Evolutionary conservation across 192 early-diverging fungal species (phyloP).

Genomic region (Dimargaris cristalligena): DNA sequence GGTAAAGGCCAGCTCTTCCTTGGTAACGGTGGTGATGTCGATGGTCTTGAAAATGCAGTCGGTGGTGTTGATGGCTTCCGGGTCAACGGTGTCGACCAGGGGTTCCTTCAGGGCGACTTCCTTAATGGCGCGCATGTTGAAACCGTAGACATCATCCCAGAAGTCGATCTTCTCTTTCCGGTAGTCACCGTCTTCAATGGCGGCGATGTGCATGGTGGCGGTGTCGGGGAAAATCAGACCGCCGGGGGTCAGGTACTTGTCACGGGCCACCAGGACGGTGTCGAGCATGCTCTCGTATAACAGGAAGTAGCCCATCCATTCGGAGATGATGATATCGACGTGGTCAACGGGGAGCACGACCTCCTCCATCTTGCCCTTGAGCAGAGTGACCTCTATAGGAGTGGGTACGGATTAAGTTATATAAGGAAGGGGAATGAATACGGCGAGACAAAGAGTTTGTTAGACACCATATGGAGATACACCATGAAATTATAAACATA

Average conservation of each 20-base stretch:
- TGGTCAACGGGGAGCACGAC: slow-evolving; percentile 80
- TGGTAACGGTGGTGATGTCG: slow-evolving; percentile 54
- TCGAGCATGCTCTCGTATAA: slow-evolving; percentile 99
- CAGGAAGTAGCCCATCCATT: slow-evolving; percentile 99
- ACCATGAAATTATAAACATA: too few species aligned
- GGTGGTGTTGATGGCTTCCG: slow-evolving; percentile 66
- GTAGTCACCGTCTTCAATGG: slow-evolving; percentile 91
- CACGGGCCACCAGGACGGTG: slow-evolving; percentile 93
- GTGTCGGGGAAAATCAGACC: slow-evolving; percentile 85
- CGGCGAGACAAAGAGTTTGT: too few species aligned
- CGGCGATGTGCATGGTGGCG: slow-evolving; percentile 71
- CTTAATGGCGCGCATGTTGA: slow-evolving; percentile 94
- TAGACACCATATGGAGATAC: too few species aligned
- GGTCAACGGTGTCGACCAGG: slow-evolving; percentile 87
- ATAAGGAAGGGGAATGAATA: too few species aligned
- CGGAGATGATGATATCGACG: slow-evolving; percentile 98
- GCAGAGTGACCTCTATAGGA: slow-evolving; percentile 45
- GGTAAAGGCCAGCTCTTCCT: slow-evolving; percentile 72
- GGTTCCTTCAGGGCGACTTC: slow-evolving; percentile 71
- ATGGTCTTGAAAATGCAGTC: slow-evolving; percentile 61
- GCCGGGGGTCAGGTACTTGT: slow-evolving; percentile 73
- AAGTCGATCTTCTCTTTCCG: slow-evolving; percentile 79
- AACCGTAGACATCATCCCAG: slow-evolving; percentile 93
- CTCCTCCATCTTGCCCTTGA: slow-evolving; percentile 97
- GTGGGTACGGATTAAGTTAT: too few species aligned